Evolutionary conservation across 805 yeast genomes (phyloP), one percentile per base, ranked within the genome.

Genomic region (Kluyveromyces starmeri): DNA sequence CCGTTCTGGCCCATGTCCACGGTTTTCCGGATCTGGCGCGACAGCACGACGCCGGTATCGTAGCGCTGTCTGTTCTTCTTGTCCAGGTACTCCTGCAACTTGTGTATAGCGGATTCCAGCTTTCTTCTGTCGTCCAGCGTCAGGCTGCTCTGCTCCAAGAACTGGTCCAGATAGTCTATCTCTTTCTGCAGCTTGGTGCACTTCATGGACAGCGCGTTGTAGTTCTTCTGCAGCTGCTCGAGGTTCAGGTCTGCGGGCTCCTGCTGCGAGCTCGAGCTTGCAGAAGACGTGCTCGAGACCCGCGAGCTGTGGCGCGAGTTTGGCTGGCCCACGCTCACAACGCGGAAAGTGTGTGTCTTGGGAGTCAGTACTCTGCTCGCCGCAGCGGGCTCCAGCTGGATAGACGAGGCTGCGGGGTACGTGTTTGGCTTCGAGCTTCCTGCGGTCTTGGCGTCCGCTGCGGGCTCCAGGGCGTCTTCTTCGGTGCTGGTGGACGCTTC

Each of bases 1-100:
- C 60, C 68, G 37, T 59, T 54, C 34, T 61, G 65, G 19, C 69
- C 69, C 34, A 62, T 57, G 39, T 63, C 63, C 20, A 64, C 62
- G 37, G 64, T 53, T 30, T 53, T 59, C 45, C 70, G 57, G 27
- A 65, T 46, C 16, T 62, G 61, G 28, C 68, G 55, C 16, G 68
- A 61, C 23, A 65, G 39, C 27, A 51, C 44, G 5, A 64, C 61
- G 11, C 68, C 70, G 3, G 62, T 46, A 26, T 65, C 70, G 43
- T 65, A 64, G 41, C 59, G 61, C 43, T 64, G 65, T 45, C 64
- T 65, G 29, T 55, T 58, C 43, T 65, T 64, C 30, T 51, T 55
- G 32, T 65, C 70, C 12, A 63, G 43, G 30, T 58, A 65, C 22
- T 58, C 62, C 38, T 65, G 63, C 26, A 65, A 39, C 42, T 55